These are phyloP conservation scores for Mucor racemosus DNA, from an alignment of 371 early-diverging fungal genomes.

Conservation along the genomic window DNA sequence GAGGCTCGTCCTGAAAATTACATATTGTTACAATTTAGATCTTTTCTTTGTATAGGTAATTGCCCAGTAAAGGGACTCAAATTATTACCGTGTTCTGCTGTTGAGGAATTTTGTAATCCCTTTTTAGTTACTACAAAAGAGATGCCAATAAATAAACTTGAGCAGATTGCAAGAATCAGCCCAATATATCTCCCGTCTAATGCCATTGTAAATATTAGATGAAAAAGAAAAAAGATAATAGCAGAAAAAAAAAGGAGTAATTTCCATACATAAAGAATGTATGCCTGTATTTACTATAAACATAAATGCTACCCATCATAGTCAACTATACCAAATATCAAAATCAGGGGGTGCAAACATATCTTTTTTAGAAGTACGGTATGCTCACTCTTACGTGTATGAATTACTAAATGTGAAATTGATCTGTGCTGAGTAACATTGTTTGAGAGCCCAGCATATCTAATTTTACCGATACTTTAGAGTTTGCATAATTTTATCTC, in stretches of 20 bases:
- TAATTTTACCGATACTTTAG: neutral
- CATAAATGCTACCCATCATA: neutral
- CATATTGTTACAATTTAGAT: neutral
- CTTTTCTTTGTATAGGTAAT: neutral
- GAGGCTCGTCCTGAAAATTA: slow-evolving; percentile 6
- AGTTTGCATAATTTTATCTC: neutral
- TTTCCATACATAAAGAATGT: slow-evolving; percentile 7
- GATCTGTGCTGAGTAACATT: too few species aligned
- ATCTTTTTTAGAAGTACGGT: neutral
- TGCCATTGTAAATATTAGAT: neutral
- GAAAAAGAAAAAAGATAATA: neutral
- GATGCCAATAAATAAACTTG: slow-evolving; percentile 8
- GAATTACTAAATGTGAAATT: neutral
- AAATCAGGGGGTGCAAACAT: slow-evolving; percentile 4
- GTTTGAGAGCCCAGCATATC: too few species aligned
- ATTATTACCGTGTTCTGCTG: slow-evolving; percentile 11
- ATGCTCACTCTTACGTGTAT: neutral
- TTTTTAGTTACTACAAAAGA: slow-evolving; percentile 17
- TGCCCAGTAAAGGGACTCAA: neutral
- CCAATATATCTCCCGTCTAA: slow-evolving; percentile 13
- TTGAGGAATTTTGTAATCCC: slow-evolving; percentile 11
- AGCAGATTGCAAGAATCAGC: slow-evolving; percentile 10
- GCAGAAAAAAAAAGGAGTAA: neutral
- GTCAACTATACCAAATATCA: neutral
- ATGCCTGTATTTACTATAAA: neutral